These are phyloP conservation scores for Populus hybrid DNA, from an alignment of 441 rosid species.

Conservation along the genomic window DNA sequence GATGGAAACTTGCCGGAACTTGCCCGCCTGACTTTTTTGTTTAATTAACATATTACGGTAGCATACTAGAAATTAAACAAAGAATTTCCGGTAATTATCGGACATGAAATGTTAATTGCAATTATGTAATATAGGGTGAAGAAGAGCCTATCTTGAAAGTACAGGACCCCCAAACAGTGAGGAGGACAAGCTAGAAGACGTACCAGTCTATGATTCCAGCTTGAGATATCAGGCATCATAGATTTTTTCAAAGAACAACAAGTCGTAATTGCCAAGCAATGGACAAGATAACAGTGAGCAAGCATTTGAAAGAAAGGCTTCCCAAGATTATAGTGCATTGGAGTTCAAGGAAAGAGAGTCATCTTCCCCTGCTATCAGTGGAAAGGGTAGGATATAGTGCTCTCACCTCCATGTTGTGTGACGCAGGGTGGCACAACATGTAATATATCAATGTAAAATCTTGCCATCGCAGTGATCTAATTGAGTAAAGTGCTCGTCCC, in stretches of 20 bases:
- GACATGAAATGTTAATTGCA: not conserved
- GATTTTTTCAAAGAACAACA: not conserved
- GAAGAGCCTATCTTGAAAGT: constrained; percentile 29
- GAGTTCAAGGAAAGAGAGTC: too few relatives aligned
- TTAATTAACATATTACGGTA: not conserved
- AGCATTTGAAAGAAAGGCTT: not conserved
- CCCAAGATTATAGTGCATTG: not conserved
- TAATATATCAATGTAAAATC: not conserved
- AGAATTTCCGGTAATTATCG: not conserved
- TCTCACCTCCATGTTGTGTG: not conserved
- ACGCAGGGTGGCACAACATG: not conserved
- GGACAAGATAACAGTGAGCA: not conserved
- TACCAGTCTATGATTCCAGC: not conserved
- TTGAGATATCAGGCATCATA: not conserved
- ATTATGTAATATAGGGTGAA: constrained; percentile 26
- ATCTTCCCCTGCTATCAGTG: not conserved
- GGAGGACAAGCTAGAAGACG: constrained; percentile 5
- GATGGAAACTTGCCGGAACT: not conserved
- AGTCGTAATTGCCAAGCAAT: not conserved
- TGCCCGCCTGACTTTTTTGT: not conserved
- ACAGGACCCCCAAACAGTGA: constrained; percentile 18
- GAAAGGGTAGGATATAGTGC: not conserved
- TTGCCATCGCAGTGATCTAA: not conserved
- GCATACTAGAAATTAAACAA: not conserved
- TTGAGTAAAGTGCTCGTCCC: not conserved